A percentile compares a stretch with the other conserved stretches of the same genome.
Conservation (phyloP, 352 stramenopile genomes). For the Phytophthora crassamura region DNA sequence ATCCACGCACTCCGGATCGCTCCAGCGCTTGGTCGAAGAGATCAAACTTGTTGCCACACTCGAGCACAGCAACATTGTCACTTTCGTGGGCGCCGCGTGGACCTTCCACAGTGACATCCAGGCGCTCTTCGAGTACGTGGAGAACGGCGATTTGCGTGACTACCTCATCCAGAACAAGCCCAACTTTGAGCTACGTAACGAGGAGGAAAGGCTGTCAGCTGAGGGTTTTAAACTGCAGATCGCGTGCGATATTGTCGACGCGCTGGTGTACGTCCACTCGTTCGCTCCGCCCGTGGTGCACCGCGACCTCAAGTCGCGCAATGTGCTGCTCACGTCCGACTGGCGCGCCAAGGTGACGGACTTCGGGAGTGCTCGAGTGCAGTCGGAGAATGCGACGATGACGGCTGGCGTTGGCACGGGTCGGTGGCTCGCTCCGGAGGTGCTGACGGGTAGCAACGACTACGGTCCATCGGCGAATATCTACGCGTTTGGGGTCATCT, state of each 20-base stretch:
- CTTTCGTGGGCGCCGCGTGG: no score
- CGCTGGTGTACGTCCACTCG: slow-evolving; percentile 50
- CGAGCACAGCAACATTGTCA: no score
- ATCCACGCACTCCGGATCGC: no score
- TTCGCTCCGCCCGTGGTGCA: slow-evolving; percentile 48
- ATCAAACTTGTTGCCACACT: no score
- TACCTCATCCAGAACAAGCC: no score
- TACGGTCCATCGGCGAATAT: slow-evolving; percentile 59
- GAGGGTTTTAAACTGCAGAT: slow-evolving; percentile 5
- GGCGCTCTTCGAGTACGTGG: no score
- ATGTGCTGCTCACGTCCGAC: slow-evolving; percentile 44
- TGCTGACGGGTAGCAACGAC: slow-evolving; percentile 47
- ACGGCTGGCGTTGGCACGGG: slow-evolving; percentile 54
- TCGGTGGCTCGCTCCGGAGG: slow-evolving; percentile 60
- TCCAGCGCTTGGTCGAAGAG: no score
- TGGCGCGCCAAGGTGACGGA: slow-evolving; percentile 35
- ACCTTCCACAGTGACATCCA: no score
- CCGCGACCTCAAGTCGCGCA: slow-evolving; percentile 63
- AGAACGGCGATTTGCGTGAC: no score
- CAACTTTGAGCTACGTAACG: no score
- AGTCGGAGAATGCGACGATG: slow-evolving; percentile 36
- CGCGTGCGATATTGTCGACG: slow-evolving; percentile 42
- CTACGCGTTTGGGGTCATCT: slow-evolving; percentile 55
- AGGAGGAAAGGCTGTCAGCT: no score
- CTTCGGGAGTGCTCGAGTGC: slow-evolving; percentile 31